phyloP scores from a whole-genome alignment of 148 eudicot species.

The Persicaria tinctoria region DNA sequence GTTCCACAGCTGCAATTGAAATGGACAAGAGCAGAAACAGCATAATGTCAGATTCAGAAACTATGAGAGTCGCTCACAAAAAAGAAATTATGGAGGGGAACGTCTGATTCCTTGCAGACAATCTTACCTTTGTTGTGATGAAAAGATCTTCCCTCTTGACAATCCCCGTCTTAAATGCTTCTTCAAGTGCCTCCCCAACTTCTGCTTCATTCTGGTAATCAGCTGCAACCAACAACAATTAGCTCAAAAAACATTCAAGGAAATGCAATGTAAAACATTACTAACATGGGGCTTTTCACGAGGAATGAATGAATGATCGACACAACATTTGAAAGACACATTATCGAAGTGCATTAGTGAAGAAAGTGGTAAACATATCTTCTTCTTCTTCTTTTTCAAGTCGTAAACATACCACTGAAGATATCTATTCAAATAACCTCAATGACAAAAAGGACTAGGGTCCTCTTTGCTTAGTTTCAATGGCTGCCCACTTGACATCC shows the following conservation, averaged over 20 bases:
- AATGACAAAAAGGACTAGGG: not conserved
- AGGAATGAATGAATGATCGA: not conserved
- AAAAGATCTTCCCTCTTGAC: slow-evolving; percentile 91
- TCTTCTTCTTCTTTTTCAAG: too few species aligned
- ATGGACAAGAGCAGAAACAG: not conserved
- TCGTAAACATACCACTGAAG: not conserved
- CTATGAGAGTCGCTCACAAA: not conserved
- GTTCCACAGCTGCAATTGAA: slow-evolving; percentile 76
- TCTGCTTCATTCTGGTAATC: slow-evolving; percentile 88
- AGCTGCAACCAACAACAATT: slow-evolving; percentile 39
- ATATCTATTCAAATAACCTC: not conserved
- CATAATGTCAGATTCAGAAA: not conserved
- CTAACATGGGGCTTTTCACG: not conserved
- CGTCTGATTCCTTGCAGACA: not conserved
- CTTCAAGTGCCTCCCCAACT: slow-evolving; percentile 90
- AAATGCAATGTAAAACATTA: too few species aligned
- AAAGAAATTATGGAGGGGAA: not conserved
- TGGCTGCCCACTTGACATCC: not conserved
- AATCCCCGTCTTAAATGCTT: slow-evolving; percentile 68
- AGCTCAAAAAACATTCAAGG: not conserved
- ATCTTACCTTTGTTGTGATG: slow-evolving; percentile 76
- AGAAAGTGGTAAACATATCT: not conserved
- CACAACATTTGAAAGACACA: not conserved
- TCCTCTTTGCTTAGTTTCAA: too few species aligned
- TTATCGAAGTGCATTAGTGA: not conserved